These are phyloP conservation scores for Neospermospora avenae DNA, from an alignment of 2,329 filamentous ascomycete species.

Conservation along the genomic window DNA sequence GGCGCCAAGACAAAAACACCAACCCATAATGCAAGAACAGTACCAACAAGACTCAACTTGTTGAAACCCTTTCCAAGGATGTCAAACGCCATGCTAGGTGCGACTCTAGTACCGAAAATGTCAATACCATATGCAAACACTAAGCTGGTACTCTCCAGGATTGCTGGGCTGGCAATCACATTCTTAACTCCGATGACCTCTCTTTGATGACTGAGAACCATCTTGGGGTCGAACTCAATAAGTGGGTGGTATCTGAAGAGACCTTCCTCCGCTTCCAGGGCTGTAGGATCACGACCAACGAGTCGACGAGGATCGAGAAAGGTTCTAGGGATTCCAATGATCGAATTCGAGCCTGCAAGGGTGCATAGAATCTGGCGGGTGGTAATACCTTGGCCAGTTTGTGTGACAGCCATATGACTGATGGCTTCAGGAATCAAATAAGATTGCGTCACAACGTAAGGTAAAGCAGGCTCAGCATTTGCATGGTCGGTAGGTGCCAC, in stretches of 20 bases:
- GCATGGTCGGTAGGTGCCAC: slow-evolving; percentile 60
- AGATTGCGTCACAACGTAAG: slow-evolving; percentile 74
- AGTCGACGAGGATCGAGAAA: slow-evolving; percentile 84
- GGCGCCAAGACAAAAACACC: slow-evolving; percentile 79
- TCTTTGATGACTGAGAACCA: slow-evolving; percentile 75
- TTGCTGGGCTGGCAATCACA: slow-evolving; percentile 71
- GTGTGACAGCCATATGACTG: slow-evolving; percentile 74
- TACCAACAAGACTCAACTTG: slow-evolving; percentile 79
- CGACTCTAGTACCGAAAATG: slow-evolving; percentile 79
- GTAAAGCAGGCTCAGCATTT: slow-evolving; percentile 53
- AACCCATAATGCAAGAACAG: slow-evolving; percentile 73
- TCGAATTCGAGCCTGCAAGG: slow-evolving; percentile 67
- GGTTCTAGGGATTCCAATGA: slow-evolving; percentile 75
- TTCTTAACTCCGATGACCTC: slow-evolving; percentile 73
- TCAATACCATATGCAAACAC: slow-evolving; percentile 87
- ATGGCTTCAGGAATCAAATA: slow-evolving; percentile 81
- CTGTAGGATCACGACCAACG: slow-evolving; percentile 76
- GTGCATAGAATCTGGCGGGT: slow-evolving; percentile 78
- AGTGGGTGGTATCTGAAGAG: slow-evolving; percentile 71
- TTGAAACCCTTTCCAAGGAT: slow-evolving; percentile 91
- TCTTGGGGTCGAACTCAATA: slow-evolving; percentile 80
- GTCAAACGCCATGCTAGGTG: slow-evolving; percentile 89
- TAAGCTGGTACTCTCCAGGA: slow-evolving; percentile 88
- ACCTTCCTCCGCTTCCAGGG: slow-evolving; percentile 79
- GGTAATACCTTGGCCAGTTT: slow-evolving; percentile 89